phyloP scores from a whole-genome alignment of 2,329 filamentous ascomycete species.

The Verticillium tricorpus region DNA sequence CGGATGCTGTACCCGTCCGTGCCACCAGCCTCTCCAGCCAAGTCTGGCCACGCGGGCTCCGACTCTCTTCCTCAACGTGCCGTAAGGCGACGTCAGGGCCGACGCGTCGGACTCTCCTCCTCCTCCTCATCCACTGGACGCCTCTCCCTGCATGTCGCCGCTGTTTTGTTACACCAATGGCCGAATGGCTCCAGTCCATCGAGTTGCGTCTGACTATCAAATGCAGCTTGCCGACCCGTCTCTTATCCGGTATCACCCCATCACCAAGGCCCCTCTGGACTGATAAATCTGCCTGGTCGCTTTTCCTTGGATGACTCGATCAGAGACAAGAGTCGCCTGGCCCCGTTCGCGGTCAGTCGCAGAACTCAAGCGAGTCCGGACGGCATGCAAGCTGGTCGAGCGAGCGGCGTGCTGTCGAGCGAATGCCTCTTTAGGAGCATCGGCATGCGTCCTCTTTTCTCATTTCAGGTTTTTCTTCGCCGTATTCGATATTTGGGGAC shows the following conservation, averaged over 20 bases:
- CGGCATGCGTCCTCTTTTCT: not conserved
- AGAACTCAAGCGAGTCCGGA: not conserved
- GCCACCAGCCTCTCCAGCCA: not conserved
- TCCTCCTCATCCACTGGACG: not conserved
- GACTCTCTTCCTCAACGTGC: not conserved
- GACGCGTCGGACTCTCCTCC: not conserved
- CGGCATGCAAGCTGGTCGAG: not conserved
- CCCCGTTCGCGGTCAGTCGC: not conserved
- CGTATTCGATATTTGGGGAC: not conserved
- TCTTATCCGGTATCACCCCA: not conserved
- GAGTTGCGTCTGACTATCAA: not conserved
- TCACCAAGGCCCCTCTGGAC: not conserved
- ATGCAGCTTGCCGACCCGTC: not conserved
- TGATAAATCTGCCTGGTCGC: not conserved
- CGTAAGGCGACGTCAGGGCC: not conserved
- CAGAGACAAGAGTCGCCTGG: not conserved
- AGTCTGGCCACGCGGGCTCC: not conserved
- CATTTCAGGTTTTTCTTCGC: not conserved
- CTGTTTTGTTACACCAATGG: not conserved
- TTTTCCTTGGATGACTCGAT: not conserved
- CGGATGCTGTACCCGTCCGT: not conserved
- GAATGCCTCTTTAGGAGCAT: not conserved
- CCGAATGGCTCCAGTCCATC: not conserved
- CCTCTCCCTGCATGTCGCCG: not conserved
- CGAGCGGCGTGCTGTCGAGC: not conserved